Evolutionary conservation across 2,329 filamentous ascomycete genomes (phyloP).

Genomic region (Zymoseptoria ardabiliae): DNA sequence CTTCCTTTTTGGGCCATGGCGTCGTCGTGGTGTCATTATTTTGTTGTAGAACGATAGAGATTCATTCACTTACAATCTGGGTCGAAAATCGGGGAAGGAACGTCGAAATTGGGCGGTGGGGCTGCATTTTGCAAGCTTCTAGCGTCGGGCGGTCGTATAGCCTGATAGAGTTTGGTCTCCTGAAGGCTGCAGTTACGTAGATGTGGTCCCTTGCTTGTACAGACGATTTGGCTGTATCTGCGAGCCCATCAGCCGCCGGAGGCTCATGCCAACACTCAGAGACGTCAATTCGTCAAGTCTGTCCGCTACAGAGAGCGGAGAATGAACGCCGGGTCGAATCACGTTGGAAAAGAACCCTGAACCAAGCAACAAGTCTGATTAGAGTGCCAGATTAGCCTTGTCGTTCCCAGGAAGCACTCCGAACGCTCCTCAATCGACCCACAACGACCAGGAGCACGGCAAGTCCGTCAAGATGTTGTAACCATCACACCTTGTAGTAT

Average conservation of each 20-base stretch:
- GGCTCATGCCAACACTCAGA: not conserved
- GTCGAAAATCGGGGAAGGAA: not conserved
- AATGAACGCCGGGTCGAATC: not conserved
- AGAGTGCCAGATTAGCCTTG: not conserved
- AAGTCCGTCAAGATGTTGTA: not conserved
- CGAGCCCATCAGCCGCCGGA: not conserved
- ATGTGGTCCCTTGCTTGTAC: not conserved
- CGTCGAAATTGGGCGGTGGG: not conserved
- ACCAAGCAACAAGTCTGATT: not conserved
- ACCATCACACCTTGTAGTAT: too few relatives aligned
- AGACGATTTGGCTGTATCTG: not conserved
- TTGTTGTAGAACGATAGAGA: not conserved
- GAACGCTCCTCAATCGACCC: too few relatives aligned
- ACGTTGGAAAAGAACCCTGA: not conserved
- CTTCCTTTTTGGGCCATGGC: constrained; percentile 5
- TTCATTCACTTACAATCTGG: not conserved
- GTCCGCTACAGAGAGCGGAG: not conserved
- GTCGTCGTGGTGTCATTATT: not conserved
- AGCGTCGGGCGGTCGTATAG: not conserved
- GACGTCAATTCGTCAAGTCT: not conserved
- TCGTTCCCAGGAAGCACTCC: too few relatives aligned
- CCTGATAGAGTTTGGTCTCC: not conserved
- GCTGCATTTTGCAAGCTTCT: too few relatives aligned
- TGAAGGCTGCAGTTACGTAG: not conserved
- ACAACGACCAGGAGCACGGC: not conserved